A percentile compares a stretch with the other conserved stretches of the same genome.
Evolutionary conservation across 1,139 yeast genomes (phyloP).

Genomic region (Nadsonia starkeyi-henricii): DNA sequence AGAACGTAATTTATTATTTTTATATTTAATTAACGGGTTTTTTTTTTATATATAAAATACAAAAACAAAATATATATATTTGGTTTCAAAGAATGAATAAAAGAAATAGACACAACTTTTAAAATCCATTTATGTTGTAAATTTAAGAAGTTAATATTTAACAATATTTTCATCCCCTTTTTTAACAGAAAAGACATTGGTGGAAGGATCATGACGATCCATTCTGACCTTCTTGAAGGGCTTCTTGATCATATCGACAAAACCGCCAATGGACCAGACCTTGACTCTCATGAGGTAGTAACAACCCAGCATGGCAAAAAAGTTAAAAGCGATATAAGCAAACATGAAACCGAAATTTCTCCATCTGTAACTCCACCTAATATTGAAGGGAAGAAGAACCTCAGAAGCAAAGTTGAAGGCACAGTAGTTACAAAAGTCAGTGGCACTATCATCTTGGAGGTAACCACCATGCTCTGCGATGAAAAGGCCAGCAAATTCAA

Average conservation of each 20-base stretch:
- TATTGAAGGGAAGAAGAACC: slow-evolving; percentile 31
- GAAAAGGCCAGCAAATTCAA: slow-evolving; percentile 28
- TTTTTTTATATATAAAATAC: too few relatives aligned
- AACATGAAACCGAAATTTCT: slow-evolving; percentile 41
- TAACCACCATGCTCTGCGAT: slow-evolving; percentile 28
- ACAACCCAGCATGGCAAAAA: slow-evolving; percentile 33
- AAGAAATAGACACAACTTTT: too few relatives aligned
- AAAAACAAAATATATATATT: too few relatives aligned
- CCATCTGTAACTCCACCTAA: slow-evolving; percentile 38
- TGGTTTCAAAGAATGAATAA: too few relatives aligned
- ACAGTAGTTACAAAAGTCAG: slow-evolving; percentile 34
- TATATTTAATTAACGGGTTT: too few relatives aligned
- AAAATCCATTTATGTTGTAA: too few relatives aligned
- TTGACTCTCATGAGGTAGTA: slow-evolving; percentile 19
- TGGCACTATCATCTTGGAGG: slow-evolving; percentile 27
- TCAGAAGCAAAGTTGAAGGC: slow-evolving; percentile 38
- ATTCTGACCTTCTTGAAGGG: neutral
- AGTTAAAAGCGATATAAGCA: too few relatives aligned
- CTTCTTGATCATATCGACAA: slow-evolving; percentile 24
- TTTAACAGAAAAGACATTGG: neutral
- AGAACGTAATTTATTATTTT: too few relatives aligned
- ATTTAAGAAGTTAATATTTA: too few relatives aligned
- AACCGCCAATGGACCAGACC: slow-evolving; percentile 24
- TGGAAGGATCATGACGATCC: neutral
- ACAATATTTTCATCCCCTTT: neutral